Percentiles rank a stretch among this genome's conserved stretches.
Evolutionary conservation across 495 filamentous ascomycete genomes (phyloP).

Genomic region (Podospora pseudoanserina): DNA sequence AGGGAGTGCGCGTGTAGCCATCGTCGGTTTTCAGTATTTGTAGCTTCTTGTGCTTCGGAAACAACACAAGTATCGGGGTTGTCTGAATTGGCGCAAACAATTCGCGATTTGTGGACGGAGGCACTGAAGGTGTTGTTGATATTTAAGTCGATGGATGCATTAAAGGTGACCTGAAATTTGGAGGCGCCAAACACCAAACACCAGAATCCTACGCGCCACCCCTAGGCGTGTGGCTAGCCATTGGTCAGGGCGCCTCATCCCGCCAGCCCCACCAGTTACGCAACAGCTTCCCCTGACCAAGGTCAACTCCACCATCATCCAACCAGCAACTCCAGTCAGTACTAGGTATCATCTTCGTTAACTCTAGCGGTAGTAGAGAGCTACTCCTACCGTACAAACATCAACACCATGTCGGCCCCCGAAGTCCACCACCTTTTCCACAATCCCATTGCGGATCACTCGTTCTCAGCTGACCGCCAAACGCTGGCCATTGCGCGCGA

Average conservation of each 20-base stretch:
- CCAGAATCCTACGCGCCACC: conserved; percentile 1
- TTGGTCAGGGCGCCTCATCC: background rate
- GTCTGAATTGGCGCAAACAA: background rate
- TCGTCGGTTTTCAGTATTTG: conserved; percentile 18
- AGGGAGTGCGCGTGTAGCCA: conserved; percentile 32
- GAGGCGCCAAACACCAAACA: conserved; percentile 7
- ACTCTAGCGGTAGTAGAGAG: conserved; percentile 89
- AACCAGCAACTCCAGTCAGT: conserved; percentile 3
- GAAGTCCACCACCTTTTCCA: conserved; percentile 98
- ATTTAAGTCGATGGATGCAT: background rate
- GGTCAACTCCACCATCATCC: conserved; percentile 8
- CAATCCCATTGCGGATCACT: conserved; percentile 93
- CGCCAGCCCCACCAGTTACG: conserved; percentile 19
- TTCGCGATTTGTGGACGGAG: background rate
- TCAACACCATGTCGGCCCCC: conserved; percentile 66
- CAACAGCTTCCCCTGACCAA: conserved; percentile 13
- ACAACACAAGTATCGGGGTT: background rate
- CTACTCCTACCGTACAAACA: conserved; percentile 77
- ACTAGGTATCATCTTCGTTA: conserved; percentile 9
- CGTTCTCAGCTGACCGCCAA: conserved; percentile 87
- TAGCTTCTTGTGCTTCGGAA: background rate
- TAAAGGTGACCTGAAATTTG: background rate
- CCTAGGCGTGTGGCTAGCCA: background rate
- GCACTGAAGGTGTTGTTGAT: background rate
- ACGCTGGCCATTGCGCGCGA: conserved; percentile 90